Conservation (phyloP, 495 filamentous ascomycete species). For the Aspergillus bertholletiae region DNA sequence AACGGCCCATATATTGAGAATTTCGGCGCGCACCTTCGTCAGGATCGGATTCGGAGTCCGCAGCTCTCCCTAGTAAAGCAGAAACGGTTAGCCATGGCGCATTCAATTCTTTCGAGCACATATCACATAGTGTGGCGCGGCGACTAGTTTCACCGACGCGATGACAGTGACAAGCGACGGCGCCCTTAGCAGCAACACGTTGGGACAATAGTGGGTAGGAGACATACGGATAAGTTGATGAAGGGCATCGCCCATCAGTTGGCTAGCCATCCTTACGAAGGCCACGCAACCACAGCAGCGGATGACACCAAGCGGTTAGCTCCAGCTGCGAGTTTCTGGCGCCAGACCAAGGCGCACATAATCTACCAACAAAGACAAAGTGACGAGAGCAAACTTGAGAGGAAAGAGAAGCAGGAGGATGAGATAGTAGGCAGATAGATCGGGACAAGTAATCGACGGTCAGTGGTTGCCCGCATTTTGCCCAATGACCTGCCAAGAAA, state of each 20-base stretch:
- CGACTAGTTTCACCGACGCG: background rate
- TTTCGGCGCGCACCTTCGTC: slow-evolving; percentile 45
- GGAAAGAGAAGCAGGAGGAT: background rate
- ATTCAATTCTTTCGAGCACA: background rate
- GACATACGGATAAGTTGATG: slow-evolving; percentile 41
- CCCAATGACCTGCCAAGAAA: background rate
- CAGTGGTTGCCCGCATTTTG: background rate
- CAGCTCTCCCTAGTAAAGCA: slow-evolving; percentile 26
- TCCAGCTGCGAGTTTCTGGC: slow-evolving; percentile 27
- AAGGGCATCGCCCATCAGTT: slow-evolving; percentile 34
- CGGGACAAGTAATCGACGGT: background rate
- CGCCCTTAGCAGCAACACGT: background rate
- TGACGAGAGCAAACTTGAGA: background rate
- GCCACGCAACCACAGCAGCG: slow-evolving; percentile 21
- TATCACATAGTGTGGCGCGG: background rate
- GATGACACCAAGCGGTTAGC: slow-evolving; percentile 30
- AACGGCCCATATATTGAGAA: background rate
- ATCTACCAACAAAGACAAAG: slow-evolving; percentile 7
- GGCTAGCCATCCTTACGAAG: slow-evolving; percentile 35
- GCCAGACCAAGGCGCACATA: slow-evolving; percentile 35
- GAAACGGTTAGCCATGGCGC: slow-evolving; percentile 16
- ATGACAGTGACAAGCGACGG: background rate
- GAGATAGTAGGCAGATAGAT: background rate
- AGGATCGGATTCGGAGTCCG: slow-evolving; percentile 44
- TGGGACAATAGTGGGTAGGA: background rate